Evolutionary conservation across 768 basidiomycete genomes (phyloP).

Genomic region (Lactifluus hygrophoroides): DNA sequence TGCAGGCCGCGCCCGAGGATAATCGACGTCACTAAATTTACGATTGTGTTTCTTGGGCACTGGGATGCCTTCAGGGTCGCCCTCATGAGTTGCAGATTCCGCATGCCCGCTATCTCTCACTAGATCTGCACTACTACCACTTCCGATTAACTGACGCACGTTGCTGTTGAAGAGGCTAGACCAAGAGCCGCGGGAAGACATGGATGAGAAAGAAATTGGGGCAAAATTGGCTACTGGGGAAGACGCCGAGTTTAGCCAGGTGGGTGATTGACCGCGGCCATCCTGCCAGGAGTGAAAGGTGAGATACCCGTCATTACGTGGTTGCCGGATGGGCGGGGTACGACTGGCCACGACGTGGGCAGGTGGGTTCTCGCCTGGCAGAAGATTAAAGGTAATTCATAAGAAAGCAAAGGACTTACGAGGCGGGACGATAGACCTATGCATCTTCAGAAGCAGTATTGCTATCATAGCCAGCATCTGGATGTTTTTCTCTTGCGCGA

Average conservation of each 20-base stretch:
- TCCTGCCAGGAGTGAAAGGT: slow-evolving; percentile 34
- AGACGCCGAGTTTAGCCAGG: slow-evolving; percentile 41
- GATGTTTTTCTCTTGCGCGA: slow-evolving; percentile 48
- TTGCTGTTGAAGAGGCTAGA: slow-evolving; percentile 63
- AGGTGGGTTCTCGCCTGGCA: background rate
- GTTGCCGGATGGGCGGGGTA: slow-evolving; percentile 16
- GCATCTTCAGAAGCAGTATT: slow-evolving; percentile 51
- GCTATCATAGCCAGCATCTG: slow-evolving; percentile 80
- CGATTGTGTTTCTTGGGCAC: slow-evolving; percentile 21
- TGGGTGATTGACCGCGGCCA: slow-evolving; percentile 32
- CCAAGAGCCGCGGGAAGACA: slow-evolving; percentile 72
- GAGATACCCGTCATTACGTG: slow-evolving; percentile 49
- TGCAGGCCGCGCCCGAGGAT: background rate
- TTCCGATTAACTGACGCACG: slow-evolving; percentile 60
- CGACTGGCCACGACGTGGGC: background rate
- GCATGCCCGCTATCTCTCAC: slow-evolving; percentile 32
- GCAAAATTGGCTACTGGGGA: slow-evolving; percentile 36
- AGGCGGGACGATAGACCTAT: slow-evolving; percentile 14
- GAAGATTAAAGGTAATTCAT: background rate
- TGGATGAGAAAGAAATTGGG: slow-evolving; percentile 40
- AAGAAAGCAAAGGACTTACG: slow-evolving; percentile 15
- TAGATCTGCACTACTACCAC: slow-evolving; percentile 47
- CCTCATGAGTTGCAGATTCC: slow-evolving; percentile 16
- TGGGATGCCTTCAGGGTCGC: slow-evolving; percentile 26
- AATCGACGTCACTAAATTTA: slow-evolving; percentile 7